These are phyloP conservation scores for Inga leiocalycina DNA, from an alignment of 306 rosid genomes.

Conservation along the genomic window DNA sequence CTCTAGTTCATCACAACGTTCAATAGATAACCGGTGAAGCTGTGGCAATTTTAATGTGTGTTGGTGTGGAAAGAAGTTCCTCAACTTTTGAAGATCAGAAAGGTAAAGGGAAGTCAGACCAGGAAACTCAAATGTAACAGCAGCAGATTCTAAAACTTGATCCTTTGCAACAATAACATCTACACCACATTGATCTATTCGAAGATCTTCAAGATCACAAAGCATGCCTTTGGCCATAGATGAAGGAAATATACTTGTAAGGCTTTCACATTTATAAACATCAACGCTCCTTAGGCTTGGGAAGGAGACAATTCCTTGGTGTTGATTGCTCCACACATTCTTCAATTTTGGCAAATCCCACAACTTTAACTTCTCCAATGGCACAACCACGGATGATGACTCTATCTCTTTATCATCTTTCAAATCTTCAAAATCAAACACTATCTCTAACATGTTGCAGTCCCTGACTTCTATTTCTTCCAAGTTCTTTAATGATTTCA, in stretches of 20 bases:
- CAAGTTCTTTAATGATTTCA: no score
- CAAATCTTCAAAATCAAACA: no score
- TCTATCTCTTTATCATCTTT: no score
- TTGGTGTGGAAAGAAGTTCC: neutral
- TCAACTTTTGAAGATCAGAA: neutral
- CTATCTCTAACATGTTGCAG: no score
- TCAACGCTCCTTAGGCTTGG: neutral
- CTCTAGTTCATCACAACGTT: neutral
- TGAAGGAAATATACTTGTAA: neutral
- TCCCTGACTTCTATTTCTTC: no score
- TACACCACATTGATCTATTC: fast-evolving
- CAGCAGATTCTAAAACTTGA: neutral
- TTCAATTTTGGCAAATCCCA: neutral
- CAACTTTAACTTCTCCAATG: no score
- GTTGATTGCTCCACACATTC: neutral
- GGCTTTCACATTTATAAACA: neutral
- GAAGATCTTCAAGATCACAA: neutral
- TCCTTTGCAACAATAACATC: neutral
- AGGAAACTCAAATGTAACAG: neutral
- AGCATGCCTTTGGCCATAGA: neutral
- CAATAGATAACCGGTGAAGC: neutral
- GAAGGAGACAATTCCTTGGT: neutral
- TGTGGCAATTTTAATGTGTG: neutral
- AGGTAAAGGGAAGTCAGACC: neutral
- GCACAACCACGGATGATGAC: no score